These are phyloP conservation scores for Harrya chromipes DNA, from an alignment of 768 basidiomycete species.

Conservation along the genomic window DNA sequence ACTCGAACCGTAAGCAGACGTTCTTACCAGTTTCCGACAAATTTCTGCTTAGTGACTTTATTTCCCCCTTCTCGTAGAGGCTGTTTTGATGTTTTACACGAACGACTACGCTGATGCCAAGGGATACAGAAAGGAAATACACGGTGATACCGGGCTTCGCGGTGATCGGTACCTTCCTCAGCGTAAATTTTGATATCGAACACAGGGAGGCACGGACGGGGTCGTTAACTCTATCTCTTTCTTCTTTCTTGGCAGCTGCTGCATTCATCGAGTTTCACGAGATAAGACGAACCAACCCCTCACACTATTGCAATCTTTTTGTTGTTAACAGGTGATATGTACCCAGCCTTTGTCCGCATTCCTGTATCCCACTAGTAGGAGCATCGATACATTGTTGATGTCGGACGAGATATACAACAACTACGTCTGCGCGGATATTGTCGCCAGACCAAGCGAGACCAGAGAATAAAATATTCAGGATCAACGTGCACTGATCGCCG, in stretches of 20 bases:
- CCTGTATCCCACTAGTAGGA: slow-evolving; percentile 51
- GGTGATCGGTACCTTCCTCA: slow-evolving; percentile 59
- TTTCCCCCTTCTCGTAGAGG: slow-evolving; percentile 41
- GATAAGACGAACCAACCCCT: slow-evolving; percentile 30
- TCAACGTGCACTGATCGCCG: background rate
- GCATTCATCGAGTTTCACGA: slow-evolving; percentile 71
- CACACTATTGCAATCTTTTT: too few relatives aligned
- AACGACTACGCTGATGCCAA: slow-evolving; percentile 49
- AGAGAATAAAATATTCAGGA: slow-evolving; percentile 3
- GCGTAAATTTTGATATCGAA: slow-evolving; percentile 38
- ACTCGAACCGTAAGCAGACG: slow-evolving; percentile 63
- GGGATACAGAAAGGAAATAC: slow-evolving; percentile 65
- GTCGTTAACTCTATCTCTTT: background rate
- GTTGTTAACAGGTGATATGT: background rate
- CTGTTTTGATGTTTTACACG: slow-evolving; percentile 73
- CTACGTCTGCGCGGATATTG: slow-evolving; percentile 58
- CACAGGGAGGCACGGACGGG: background rate
- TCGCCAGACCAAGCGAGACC: slow-evolving; percentile 13
- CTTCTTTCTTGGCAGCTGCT: slow-evolving; percentile 41
- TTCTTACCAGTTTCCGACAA: background rate
- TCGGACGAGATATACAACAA: slow-evolving; percentile 74
- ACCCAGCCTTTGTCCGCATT: slow-evolving; percentile 58
- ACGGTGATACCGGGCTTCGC: slow-evolving; percentile 63
- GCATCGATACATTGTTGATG: slow-evolving; percentile 64
- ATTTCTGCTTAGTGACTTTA: background rate